phyloP scores from a whole-genome alignment of 163 green algal genomes.

The Prototheca cutis region DNA sequence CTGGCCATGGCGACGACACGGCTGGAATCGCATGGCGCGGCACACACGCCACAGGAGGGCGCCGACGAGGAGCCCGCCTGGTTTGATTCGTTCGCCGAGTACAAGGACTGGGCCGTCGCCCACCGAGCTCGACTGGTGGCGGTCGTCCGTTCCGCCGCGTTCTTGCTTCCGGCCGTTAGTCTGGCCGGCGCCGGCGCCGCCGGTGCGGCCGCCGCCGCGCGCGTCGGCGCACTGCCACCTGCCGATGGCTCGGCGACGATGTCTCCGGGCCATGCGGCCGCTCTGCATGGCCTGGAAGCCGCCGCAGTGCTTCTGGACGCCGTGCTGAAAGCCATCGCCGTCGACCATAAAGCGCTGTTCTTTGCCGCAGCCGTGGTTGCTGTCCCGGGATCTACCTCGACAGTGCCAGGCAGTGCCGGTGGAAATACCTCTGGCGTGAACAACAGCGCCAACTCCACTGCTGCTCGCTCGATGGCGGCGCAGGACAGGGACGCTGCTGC shows the following conservation, averaged over 20 bases:
- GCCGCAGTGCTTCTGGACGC: constrained; percentile 3
- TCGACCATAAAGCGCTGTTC: no score
- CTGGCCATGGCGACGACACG: constrained; percentile 35
- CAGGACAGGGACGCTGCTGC: background rate
- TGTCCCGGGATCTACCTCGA: no score
- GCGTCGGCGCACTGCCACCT: constrained; percentile 1
- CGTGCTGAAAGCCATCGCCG: no score
- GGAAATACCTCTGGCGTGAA: no score
- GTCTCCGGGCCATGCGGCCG: background rate
- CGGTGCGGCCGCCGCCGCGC: constrained; percentile 14
- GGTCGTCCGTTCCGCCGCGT: constrained; percentile 29
- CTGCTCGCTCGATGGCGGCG: no score
- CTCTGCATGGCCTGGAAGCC: background rate
- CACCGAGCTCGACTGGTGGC: constrained; percentile 30
- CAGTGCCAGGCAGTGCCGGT: no score
- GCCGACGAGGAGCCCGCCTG: constrained; percentile 29
- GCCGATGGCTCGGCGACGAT: background rate
- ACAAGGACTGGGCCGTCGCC: constrained; percentile 30
- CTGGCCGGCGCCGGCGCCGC: constrained; percentile 20
- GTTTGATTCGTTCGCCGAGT: constrained; percentile 43
- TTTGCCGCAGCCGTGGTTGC: no score
- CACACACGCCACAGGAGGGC: constrained; percentile 17
- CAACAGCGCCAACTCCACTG: no score
- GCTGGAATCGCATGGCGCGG: constrained; percentile 6
- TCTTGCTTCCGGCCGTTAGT: constrained; percentile 30